Evolutionary conservation across 805 yeast species (phyloP), one percentile per base, ranked within the genome.

Genomic region (Candida succiphila): DNA sequence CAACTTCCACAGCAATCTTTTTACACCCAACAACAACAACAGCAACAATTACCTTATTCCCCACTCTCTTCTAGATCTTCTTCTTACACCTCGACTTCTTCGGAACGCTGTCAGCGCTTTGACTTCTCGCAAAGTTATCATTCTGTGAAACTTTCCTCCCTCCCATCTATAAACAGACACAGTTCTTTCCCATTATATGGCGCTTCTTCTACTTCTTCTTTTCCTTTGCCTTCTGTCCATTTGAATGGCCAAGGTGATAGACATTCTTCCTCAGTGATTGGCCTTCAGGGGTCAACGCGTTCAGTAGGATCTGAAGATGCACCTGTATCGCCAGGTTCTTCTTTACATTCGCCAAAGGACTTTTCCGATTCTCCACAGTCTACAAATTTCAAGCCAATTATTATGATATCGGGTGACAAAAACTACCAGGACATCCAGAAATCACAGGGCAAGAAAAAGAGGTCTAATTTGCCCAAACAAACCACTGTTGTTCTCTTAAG

Each of bases 391-490:
- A 32, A 32, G n/a, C 30, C 34, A 20, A 32, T 32, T 4, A 32
- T 32, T 3, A 32, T 32, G 28, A n/a, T 32, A 10, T 26, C 34
- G 17, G 30, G 19, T 6, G 34, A 32, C n/a, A 32, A 32, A n/a
- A 25, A 8, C 20, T 26, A 26, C 13, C 28, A 31, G n/a, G 17
- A 32, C 7, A 9, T 32, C 12, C 33, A 21, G 12, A 22, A 29
- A 14, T 19, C 27, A n/a, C 30, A 20, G 32, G 34, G 38, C 17
- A 53, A 52, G 37, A 59, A 56, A 39, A 55, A 51, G 38, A 56
- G 79, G 43, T 65, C 71, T 41, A 73, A 72, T 48, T 55, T 73
- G 35, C 78, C 79, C n/a, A 73, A 72, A 51, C 73, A 69, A 45
- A 71, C 77, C 3, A 73, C 79, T 1, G 60, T 58, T 36, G 65